Base-by-base conservation (phyloP, 495 filamentous ascomycete species). In the Xylaria venustula region DNA sequence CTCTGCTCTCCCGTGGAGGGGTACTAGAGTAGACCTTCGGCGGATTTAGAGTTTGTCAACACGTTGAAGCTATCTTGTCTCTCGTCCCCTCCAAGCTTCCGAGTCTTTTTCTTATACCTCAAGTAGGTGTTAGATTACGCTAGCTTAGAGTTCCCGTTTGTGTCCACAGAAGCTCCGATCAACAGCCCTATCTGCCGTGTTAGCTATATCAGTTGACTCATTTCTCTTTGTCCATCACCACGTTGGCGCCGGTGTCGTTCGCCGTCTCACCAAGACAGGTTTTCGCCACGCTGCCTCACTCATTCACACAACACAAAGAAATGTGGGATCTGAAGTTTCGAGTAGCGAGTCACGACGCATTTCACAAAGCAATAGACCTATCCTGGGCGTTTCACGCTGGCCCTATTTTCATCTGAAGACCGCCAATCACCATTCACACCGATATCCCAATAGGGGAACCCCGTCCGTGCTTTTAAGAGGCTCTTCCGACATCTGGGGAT, bases 401-500 rank as follows among this genome's bases (percentile, higher is more conserved):
- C 34, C 52, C 59, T 54, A 64, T 64, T 54, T 26, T 41, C 51
- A 3, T 49, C 28, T 57, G n/a, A n/a, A n/a, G n/a, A n/a, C 58
- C 64, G 40, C 69, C 69, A 69, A 69, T 71, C 66, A 71, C 58
- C 52, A 61, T 54, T 62, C 62, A 49, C 62, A 34, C 60, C 37
- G 60, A 54, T 44, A 48, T 58, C 65, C 61, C 58, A 58, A 63
- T 54, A 67, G 45, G 52, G 50, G 37, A 60, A 57, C 61, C 62
- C 64, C 50, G 52, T 61, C 63, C 48, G 68, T 66, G 63, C 37
- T 52, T 61, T 60, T 65, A 61, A 70, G 61, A 65, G 68, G 63
- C 58, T 59, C 65, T 44, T 51, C 62, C 58, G 50, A 54, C 34
- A 41, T 47, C 54, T 41, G 49, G 58, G 49, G 50, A n/a, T 6